Evolutionary conservation across 2,329 filamentous ascomycete genomes (phyloP).

Genomic region (Aureobasidium sp.): DNA sequence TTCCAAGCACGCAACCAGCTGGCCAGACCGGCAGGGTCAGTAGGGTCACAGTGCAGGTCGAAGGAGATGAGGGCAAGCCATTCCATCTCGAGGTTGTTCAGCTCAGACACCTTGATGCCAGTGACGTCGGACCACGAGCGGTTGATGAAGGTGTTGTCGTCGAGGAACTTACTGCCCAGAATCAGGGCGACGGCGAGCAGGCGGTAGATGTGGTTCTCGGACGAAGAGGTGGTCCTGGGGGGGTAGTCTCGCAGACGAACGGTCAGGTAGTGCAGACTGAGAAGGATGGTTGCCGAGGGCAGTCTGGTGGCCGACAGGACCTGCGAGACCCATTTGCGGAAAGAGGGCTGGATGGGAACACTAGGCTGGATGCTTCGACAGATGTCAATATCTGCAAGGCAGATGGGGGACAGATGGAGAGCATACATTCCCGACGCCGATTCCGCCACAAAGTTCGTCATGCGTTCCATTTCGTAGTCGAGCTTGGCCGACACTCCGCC

Average conservation of each 20-base stretch:
- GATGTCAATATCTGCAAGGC: constrained; percentile 54
- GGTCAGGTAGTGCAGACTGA: constrained; percentile 83
- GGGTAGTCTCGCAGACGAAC: constrained; percentile 53
- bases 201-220: constrained; percentile 68
- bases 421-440: constrained; percentile 70
- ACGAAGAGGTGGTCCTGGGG: constrained; percentile 30
- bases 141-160: constrained; percentile 97
- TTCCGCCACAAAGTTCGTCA: constrained; percentile 90
- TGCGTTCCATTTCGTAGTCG: constrained; percentile 93
- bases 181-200: constrained; percentile 78
- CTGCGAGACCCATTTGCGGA: constrained; percentile 85
- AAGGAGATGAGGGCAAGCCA: constrained; percentile 79
- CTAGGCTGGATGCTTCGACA: constrained; percentile 54
- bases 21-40: constrained; percentile 61
- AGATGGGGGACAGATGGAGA: constrained; percentile 45
- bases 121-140: constrained; percentile 94
- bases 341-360: constrained; percentile 53
- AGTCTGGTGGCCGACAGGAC: constrained; percentile 84
- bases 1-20: constrained; percentile 60
- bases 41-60: constrained; percentile 77
- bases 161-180: constrained; percentile 88
- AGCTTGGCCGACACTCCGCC: constrained; percentile 89
- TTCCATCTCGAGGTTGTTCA: constrained; percentile 78
- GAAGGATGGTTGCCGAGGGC: constrained; percentile 81
- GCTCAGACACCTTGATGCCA: constrained; percentile 71